These are phyloP conservation scores for Clarkia xantiana DNA, from an alignment of 345 rosid genomes.

Conservation along the genomic window DNA sequence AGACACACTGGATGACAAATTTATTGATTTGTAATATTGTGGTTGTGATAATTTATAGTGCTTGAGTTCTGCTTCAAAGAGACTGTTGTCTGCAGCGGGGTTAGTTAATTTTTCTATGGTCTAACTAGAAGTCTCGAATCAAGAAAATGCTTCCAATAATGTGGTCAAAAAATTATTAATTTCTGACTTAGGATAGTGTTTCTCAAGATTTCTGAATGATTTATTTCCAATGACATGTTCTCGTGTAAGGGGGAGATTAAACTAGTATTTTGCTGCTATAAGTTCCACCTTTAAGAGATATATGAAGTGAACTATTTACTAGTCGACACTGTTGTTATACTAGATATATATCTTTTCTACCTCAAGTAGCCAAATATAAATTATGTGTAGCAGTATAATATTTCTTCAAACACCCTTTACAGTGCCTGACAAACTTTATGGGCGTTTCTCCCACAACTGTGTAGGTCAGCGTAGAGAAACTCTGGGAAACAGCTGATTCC, in stretches of 20 bases:
- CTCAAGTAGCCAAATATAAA: neutral
- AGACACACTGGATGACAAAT: too few species aligned
- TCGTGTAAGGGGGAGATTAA: neutral
- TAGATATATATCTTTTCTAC: neutral
- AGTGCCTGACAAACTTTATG: neutral
- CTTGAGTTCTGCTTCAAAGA: too few species aligned
- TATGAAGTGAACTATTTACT: too few species aligned
- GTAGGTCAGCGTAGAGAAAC: constrained; percentile 63
- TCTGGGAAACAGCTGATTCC: constrained; percentile 82
- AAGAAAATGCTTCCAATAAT: neutral
- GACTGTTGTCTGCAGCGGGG: too few species aligned
- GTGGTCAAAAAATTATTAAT: neutral
- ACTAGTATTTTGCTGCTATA: neutral
- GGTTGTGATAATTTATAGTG: too few species aligned
- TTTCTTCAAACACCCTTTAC: neutral
- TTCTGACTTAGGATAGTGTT: neutral
- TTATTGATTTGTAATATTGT: too few species aligned
- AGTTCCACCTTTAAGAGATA: neutral
- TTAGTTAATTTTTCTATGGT: neutral
- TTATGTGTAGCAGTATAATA: neutral
- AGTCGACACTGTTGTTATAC: neutral
- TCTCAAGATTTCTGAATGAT: too few species aligned
- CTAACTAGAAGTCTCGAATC: neutral
- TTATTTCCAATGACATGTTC: neutral
- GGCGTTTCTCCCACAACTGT: constrained; percentile 8